phyloP scores from a whole-genome alignment of 2,329 filamentous ascomycete species.

The Aspergillus alliaceus region DNA sequence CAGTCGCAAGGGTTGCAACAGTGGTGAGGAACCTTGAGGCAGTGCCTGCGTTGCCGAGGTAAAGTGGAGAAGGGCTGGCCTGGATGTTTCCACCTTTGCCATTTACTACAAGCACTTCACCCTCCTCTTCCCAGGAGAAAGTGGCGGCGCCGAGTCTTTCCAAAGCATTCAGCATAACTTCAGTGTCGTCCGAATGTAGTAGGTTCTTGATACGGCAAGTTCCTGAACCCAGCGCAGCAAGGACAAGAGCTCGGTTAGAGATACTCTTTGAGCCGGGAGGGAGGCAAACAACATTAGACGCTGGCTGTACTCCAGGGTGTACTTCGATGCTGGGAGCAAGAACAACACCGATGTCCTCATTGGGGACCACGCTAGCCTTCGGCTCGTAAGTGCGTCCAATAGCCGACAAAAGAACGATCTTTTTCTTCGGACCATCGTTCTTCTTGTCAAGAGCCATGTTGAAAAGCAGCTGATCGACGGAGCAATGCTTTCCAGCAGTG shows the following conservation, averaged over 20 bases:
- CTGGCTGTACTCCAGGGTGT: slow-evolving; percentile 66
- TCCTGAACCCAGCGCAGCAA: slow-evolving; percentile 85
- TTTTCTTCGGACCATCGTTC: slow-evolving; percentile 93
- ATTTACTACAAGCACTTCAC: slow-evolving; percentile 83
- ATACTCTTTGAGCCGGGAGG: slow-evolving; percentile 97
- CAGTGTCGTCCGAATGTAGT: slow-evolving; percentile 93
- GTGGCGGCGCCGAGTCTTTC: slow-evolving; percentile 78
- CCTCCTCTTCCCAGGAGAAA: slow-evolving; percentile 91
- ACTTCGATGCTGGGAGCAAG: slow-evolving; percentile 78
- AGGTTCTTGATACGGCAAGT: slow-evolving; percentile 87
- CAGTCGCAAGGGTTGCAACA: slow-evolving; percentile 78
- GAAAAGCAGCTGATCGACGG: slow-evolving; percentile 77
- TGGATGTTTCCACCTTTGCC: slow-evolving; percentile 85
- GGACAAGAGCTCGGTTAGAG: slow-evolving; percentile 90
- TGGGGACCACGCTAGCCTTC: slow-evolving; percentile 84
- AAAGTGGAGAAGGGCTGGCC: slow-evolving; percentile 75
- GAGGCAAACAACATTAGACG: slow-evolving; percentile 70
- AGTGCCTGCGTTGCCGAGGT: slow-evolving; percentile 94
- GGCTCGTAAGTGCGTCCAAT: slow-evolving; percentile 87
- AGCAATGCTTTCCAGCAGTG: slow-evolving; percentile 83
- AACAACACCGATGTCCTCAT: slow-evolving; percentile 77
- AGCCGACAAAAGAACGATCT: slow-evolving; percentile 85
- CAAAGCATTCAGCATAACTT: slow-evolving; percentile 96
- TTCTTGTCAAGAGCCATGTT: slow-evolving; percentile 99
- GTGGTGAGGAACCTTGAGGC: slow-evolving; percentile 94